Evolutionary conservation across 2,329 filamentous ascomycete genomes (phyloP).

Genomic region (Chrysoporthe deuterocubensis): DNA sequence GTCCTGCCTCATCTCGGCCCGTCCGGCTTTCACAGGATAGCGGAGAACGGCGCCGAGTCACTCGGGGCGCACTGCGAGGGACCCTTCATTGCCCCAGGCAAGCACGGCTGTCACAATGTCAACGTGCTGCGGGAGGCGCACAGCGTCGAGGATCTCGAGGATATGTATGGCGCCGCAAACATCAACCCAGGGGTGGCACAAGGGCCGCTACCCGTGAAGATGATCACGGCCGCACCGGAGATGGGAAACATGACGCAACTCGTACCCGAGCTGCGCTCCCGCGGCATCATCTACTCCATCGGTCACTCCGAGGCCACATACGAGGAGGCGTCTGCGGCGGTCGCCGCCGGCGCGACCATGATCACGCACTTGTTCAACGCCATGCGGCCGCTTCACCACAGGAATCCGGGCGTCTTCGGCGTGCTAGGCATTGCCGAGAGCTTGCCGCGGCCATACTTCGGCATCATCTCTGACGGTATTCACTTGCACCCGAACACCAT

Average conservation of each 20-base stretch:
- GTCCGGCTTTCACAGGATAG: conserved; percentile 61
- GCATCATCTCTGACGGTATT: conserved; percentile 88
- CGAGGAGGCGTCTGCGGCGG: conserved; percentile 74
- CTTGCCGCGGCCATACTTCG: conserved; percentile 73
- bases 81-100: conserved; percentile 80
- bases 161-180: conserved; percentile 75
- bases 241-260: conserved; percentile 69
- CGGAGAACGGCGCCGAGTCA: conserved; percentile 78
- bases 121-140: conserved; percentile 70
- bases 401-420: conserved; percentile 89
- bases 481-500: conserved; percentile 87
- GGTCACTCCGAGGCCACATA: conserved; percentile 89
- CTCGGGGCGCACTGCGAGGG: conserved; percentile 91
- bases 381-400: conserved; percentile 88
- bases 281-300: conserved; percentile 76
- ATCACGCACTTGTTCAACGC: conserved; percentile 95
- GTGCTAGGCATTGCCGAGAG: conserved; percentile 72
- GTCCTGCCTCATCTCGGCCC: conserved; percentile 79
- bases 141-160: conserved; percentile 67
- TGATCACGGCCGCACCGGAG: conserved; percentile 88
- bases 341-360: conserved; percentile 80
- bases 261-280: conserved; percentile 67
- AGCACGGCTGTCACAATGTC: conserved; percentile 84
- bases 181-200: conserved; percentile 49
- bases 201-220: conserved; percentile 61